Evolutionary conservation across 176 grass and related monocot species (phyloP), one percentile per base, ranked within the genome.

Genomic region (Phoenix dactylifera): DNA sequence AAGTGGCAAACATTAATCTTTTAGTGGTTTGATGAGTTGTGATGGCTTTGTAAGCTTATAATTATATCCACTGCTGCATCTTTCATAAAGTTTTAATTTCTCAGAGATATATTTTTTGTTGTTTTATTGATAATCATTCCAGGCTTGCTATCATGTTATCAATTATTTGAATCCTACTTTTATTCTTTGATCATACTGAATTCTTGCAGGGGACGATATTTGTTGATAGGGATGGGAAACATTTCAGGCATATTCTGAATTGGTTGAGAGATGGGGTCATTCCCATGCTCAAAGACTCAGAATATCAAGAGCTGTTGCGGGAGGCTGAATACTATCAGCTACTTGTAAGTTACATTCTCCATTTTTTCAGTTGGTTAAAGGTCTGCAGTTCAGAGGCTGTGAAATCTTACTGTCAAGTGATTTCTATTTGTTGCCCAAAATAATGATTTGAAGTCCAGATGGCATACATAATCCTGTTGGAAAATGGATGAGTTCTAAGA

Each of bases 291-390:
- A 79, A 82, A 7, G 83, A 84, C 7, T 85, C 77, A 16, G 71
- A 82, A 6, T 70, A 85, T 69, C 77, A 87, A 63, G 80, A 90
- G 25, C 72, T 96, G 51, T 70, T 96, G 58, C 72, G 75, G 22
- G 91, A 96, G 67, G 91, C 91, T 57, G 83, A 96, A 83, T 96
- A 96, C 72, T 90, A 82, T 75, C 86, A 96, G 71, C 50, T 90
- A 68, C 63, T 90, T 55, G 86, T 90, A 90, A 74, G 68, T 70
- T 23, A 14, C 57, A 59, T 60, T 24, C 17, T 54, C 65, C 4
- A 55, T 56, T 6, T 54, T 14, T 14, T 20, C 5, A 26, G 24
- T 23, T 2, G 24, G 35, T 44, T 44, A 44, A 44, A 44, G 35
- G 35, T 12, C 35, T 44, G 35, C 1, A 12, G 9, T 28, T 28